phyloP scores from a whole-genome alignment of 179 eudicot genomes.

The Corrigiola litoralis region DNA sequence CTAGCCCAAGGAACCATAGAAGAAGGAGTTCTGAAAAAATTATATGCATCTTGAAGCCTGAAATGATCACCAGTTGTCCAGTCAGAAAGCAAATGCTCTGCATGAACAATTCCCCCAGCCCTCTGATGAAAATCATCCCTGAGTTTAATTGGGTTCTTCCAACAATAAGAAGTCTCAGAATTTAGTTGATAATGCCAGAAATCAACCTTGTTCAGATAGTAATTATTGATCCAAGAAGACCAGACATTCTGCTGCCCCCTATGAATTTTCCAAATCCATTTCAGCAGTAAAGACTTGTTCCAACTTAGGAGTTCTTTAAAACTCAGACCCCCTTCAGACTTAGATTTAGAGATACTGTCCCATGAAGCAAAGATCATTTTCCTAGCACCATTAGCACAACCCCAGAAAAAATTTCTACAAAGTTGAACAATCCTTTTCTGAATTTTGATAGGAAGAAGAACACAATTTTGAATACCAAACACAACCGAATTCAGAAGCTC shows the following conservation, averaged over 20 bases:
- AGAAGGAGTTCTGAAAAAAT: too few relatives aligned
- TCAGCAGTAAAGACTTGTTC: background rate
- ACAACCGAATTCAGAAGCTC: background rate
- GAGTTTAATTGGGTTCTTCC: background rate
- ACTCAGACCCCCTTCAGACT: background rate
- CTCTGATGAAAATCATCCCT: background rate
- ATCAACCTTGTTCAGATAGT: background rate
- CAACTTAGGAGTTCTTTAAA: background rate
- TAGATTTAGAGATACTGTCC: background rate
- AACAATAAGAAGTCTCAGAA: background rate
- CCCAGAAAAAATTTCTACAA: background rate
- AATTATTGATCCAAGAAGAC: background rate
- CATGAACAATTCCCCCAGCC: too few relatives aligned
- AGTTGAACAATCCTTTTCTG: background rate
- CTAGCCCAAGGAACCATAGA: too few relatives aligned
- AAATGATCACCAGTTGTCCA: too few relatives aligned
- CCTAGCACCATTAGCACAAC: background rate
- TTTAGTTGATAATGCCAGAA: background rate
- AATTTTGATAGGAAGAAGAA: background rate
- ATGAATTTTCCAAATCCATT: background rate
- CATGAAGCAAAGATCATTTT: background rate
- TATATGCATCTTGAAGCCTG: too few relatives aligned
- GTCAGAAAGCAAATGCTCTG: too few relatives aligned
- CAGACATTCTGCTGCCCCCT: background rate
- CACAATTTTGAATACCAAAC: background rate